Base-by-base conservation (phyloP, 139 green algal genomes). In the Chlamydomonas schloesseri region DNA sequence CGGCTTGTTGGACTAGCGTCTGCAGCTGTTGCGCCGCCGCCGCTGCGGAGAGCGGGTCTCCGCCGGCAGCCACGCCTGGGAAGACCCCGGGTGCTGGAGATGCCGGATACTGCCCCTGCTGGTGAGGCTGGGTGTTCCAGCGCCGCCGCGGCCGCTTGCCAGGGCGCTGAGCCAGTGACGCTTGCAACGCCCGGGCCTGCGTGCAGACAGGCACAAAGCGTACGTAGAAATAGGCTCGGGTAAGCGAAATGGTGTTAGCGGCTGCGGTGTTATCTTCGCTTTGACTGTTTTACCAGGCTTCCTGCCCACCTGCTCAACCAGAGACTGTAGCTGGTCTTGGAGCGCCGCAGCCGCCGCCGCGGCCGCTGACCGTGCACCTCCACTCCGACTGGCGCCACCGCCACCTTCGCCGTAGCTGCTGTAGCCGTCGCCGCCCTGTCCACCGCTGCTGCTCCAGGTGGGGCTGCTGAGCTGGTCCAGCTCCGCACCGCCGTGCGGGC, bases 11-110 rank as follows among this genome's bases (percentile, higher is more conserved):
- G 15, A 84, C 46, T 6, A 84, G 78, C 46, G 28, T 31, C 46
- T 84, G 78, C 29, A 84, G 78, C 78, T 84, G 78, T 46, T 73
- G 64, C 46, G 72, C 64, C 42, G 64, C 64, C 0, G 77, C 75
- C 0, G 36, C 46, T 6, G 29, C 75, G 11, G 75, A 11, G 20
- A 21, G 14, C 1, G 75, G 6, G 60, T 58, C 75, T 8, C 55
- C 36, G 4, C 57, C 34, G 5, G 42, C 42, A 5, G 42, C 42
- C 42, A 50, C 8, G 42, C 42, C 8, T 5, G 42, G 42, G 8
- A 50, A 50, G 6, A 8, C 42, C 42, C n/a, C n/a, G n/a, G 42
- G 42, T 8, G 42, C 42, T 8, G 42, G 42, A 36, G 64, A 3
- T 70, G 64, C 64, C 28, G 64, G 13, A 3, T 73, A 31, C 20